Percentiles rank a stretch among this genome's conserved stretches.
Conservation (phyloP, 2,329 filamentous ascomycete genomes). For the Phaeosphaeriaceae sp. region DNA sequence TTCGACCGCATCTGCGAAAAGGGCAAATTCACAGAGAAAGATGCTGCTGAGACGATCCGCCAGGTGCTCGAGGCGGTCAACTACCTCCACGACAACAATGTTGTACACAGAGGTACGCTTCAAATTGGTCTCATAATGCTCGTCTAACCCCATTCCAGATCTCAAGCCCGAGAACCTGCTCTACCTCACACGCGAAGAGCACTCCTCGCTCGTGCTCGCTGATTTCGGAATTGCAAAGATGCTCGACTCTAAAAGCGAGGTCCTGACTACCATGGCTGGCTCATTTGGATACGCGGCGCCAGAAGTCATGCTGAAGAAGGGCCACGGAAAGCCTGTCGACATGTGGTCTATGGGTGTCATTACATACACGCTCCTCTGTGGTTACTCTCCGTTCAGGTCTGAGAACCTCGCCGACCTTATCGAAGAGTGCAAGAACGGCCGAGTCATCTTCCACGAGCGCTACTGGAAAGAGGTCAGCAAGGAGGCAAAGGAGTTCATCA, state of each 20-base stretch:
- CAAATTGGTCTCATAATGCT: background rate
- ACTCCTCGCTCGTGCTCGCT: conserved; percentile 89
- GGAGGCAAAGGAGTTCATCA: conserved; percentile 95
- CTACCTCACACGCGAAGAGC: conserved; percentile 78
- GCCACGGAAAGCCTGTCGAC: conserved; percentile 96
- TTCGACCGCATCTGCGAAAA: conserved; percentile 98
- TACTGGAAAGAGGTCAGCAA: conserved; percentile 98
- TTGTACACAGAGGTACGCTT: conserved; percentile 85
- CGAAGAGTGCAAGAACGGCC: conserved; percentile 85
- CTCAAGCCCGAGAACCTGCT: conserved; percentile 97
- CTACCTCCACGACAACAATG: conserved; percentile 92
- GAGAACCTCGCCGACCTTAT: conserved; percentile 93
- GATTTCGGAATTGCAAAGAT: conserved; percentile 99
- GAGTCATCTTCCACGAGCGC: conserved; percentile 92
- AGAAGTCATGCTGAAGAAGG: conserved; percentile 97
- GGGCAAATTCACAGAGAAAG: conserved; percentile 98
- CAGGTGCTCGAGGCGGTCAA: conserved; percentile 92
- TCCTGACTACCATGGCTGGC: conserved; percentile 97
- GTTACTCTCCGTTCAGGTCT: conserved; percentile 96
- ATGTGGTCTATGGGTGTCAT: conserved; percentile 99
- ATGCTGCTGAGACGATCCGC: conserved; percentile 92
- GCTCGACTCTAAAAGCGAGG: conserved; percentile 87
- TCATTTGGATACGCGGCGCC: conserved; percentile 98
- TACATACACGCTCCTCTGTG: conserved; percentile 96
- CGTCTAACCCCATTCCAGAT: conserved; percentile 64